Evolutionary conservation across 140 eudicot genomes (phyloP), one percentile per base, ranked within the genome.

Genomic region (Flaveria floridana): DNA sequence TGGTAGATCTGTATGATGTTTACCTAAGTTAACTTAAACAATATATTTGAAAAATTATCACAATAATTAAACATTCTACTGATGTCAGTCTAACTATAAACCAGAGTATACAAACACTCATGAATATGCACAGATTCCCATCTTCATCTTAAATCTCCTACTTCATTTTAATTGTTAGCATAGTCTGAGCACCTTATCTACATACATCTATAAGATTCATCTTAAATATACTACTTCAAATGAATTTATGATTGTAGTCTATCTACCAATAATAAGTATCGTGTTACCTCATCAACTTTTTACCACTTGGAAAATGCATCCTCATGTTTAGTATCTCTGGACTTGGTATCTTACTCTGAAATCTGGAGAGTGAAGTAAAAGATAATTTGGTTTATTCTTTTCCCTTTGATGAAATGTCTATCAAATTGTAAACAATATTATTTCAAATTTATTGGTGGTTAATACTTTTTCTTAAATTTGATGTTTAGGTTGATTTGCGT

Each of bases 401-500:
- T 23, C 42, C 69, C 46, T 68, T 10, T 52, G 6, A 13, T 75
- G 79, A 46, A 75, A 61, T 34, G 75, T 39, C 37, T 69, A 26
- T 77, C 52, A 44, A 3, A 10, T 47, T 77, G 76, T 58, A 46
- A 77, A 44, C 56, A 57, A 19, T 26, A 39, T 7, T n/a, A 26
- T 65, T 53, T 68, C 52, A 42, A 65, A 53, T 11, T 55, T 37
- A 28, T 44, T 55, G 47, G 25, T 50, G 57, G 76, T 62, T 47
- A 11, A 7, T 21, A 56, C 50, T 20, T 61, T 70, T 73, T 61
- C 25, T 81, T 58, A 56, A 26, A 30, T 76, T 7, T 71, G 73
- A 72, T 59, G 66, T 74, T 48, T 80, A 93, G 98, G 89, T 93
- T 82, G 98, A 93, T 79, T 80, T 88, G 89, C 89, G 91, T 39